A percentile compares a stretch with the other conserved stretches of the same genome.
Evolutionary conservation across 1,284 basidiomycete genomes (phyloP).

Genomic region (Ceratobasidium papillatum): DNA sequence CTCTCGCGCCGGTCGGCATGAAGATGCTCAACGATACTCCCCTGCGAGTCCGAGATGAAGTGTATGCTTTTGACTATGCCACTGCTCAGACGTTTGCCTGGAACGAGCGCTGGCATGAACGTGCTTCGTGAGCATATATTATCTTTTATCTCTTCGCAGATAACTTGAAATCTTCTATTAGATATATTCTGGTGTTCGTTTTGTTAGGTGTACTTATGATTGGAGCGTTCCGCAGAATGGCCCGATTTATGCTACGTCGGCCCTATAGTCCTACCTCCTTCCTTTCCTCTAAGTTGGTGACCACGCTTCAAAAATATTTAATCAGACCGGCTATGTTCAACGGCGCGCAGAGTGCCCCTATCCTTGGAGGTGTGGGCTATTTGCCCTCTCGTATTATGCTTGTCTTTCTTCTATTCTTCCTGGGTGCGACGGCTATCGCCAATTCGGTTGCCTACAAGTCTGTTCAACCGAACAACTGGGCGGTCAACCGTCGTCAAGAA

Average conservation of each 20-base stretch:
- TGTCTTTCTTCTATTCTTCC: conserved; percentile 15
- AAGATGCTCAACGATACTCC: conserved; percentile 19
- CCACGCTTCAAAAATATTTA: conserved; percentile 23
- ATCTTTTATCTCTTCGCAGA: background rate
- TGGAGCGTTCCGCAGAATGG: background rate
- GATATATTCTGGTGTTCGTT: conserved; percentile 24
- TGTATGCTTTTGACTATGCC: conserved; percentile 14
- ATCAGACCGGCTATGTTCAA: conserved; percentile 29
- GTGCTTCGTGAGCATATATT: conserved; percentile 19
- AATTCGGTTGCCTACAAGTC: conserved; percentile 24
- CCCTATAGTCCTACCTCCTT: conserved; percentile 1
- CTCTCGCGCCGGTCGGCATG: conserved; percentile 17
- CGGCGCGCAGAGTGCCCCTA: conserved; percentile 6
- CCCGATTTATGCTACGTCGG: background rate
- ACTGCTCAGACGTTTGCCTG: conserved; percentile 20
- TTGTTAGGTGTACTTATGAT: conserved; percentile 3
- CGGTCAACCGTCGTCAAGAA: conserved; percentile 9
- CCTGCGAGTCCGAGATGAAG: conserved; percentile 19
- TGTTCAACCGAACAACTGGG: conserved; percentile 37
- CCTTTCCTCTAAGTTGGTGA: background rate
- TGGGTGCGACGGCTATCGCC: conserved; percentile 12
- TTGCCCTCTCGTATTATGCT: conserved; percentile 17
- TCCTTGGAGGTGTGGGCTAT: conserved; percentile 22
- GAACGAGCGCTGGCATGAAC: conserved; percentile 32
- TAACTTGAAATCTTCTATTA: background rate